Base-by-base conservation (phyloP, 2,329 filamentous ascomycete species). In the Orbilia javanica region DNA sequence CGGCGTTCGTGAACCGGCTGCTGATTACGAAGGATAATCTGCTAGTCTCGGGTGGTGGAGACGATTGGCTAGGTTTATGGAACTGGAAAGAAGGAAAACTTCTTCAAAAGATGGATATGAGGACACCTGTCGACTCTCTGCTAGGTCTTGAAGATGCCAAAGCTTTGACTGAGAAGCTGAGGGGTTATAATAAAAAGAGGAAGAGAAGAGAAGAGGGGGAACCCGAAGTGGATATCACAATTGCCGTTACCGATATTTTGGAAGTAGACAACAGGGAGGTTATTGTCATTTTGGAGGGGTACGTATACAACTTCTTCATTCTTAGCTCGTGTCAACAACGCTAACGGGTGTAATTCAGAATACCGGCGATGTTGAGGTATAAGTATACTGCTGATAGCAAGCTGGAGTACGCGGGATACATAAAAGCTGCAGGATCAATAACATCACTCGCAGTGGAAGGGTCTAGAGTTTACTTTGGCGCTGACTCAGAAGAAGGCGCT, bases 1-100 rank as follows among this genome's bases (percentile, higher is more conserved):
- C 87, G 65, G 89, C 94, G 42, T 98, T 98, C 83, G 87, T 99
- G 80, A 93, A 88, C 85, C 90, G 89, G 73, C 85, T 99, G 50
- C 91, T 90, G 81, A 85, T 95, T 18, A 90, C 90, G 0, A 83
- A 83, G 0, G 85, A 84, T 65, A 87, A 90, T n/a, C 81, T 91
- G 0, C 87, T 99, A 31, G 85, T 98, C 34, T 97, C 94, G 4
- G 96, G 93, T 8, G 95, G 95, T 60, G 96, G 95, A 3, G 95
- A 98, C 81, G 87, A 91, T 74, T 88, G 91, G 79, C 82, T 99
- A 8, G 89, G 91, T 78, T 86, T 94, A 0, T 99, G 94, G 94
- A 87, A 94, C 79, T 99, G 95, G 95, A 84, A 85, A 48, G 84
- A 84, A 0, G 88, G 87, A 15, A 84, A 83, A 18, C 82, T 92